Evolutionary conservation across 257 asterid species (phyloP), one percentile per base, ranked within the genome.

Genomic region (Leptodermis oblonga): DNA sequence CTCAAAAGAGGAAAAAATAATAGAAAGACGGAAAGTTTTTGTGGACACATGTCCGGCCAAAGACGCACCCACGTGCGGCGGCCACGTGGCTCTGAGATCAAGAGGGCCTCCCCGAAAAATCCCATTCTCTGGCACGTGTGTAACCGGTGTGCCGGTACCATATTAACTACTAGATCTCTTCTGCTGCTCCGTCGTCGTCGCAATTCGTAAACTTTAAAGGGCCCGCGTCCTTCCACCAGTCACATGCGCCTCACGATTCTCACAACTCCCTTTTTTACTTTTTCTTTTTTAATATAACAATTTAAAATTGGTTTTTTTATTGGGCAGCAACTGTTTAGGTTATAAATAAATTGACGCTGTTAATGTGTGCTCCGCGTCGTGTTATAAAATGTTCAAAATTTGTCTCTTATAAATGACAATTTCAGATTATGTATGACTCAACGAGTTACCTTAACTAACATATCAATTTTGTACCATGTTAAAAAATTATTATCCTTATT

Each of bases 41-140:
- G 25, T 17, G 79, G 62, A 76, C 78, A 86, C 60, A 45, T 18
- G 76, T 68, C 62, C 18, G 72, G 12, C 68, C 48, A 54, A 58
- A 31, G 77, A 42, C 77, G 69, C 42, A 52, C 61, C 74, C 84
- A 76, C 91, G 84, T 87, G 89, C 75, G 80, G n/a, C 51, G 58
- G 82, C 77, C 87, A 83, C 76, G 76, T 80, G 73, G 74, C 69
- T 59, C 78, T 54, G 14, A 33, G 26, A 26, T 41, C 84, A 34
- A 76, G 67, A 74, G 23, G 5, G 48, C 66, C 59, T 70, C 72
- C 56, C 30, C 46, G 46, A 17, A 48, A 69, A 73, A 33, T 34
- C 70, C 73, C 17, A 55, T 62, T 52, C 59, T 41, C 49, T 67
- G 76, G 78, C 80, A 80, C 78, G 81, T 80, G 81, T 69, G 81